Base-by-base conservation (phyloP, 2,329 filamentous ascomycete genomes). In the Fonsecaea pugnacius region DNA sequence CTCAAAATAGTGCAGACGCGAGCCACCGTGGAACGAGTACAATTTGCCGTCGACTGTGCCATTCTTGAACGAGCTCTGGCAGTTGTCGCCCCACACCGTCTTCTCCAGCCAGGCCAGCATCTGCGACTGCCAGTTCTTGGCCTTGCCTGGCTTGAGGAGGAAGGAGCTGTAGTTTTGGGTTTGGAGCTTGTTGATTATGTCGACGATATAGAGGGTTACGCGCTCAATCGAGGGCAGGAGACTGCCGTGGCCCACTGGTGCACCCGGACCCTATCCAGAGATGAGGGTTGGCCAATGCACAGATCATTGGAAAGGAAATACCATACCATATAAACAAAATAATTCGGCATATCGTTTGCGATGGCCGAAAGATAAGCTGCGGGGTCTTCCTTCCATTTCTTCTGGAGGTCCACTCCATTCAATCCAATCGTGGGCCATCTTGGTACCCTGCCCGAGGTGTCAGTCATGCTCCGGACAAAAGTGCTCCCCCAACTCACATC, bases 81-180 rank as follows among this genome's bases (percentile, higher is more conserved):
- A 77, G 59, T 77, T 74, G 50, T 77, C 75, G 14, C 12, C 35
- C 43, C 46, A 60, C 14, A 53, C 40, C 43, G 46, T 58, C 55
- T 50, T 36, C 54, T 59, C 14, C 24, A 40, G 24, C 54, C 27
- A 59, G n/a, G 27, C 46, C 12, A 40, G 32, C 14, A 48, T 53
- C n/a, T 58, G 54, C 55, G 52, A 40, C 46, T 58, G 53, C 27
- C 38, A 52, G n/a, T 56, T 58, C 18, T 54, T 12, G 10, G 57
- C 57, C 10, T 46, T 38, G 27, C 46, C 75, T 1, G 73, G 65
- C 66, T 76, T 79, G 5, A 81, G 76, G 50, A 78, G 76, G 48
- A 77, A 70, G 43, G 76, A 74, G 8, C 75, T 78, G 67, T 81
- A 80, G 62, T 82, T 70, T 73, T 83, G 83, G 65, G 30, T 27